Conservation (phyloP, 2,329 filamentous ascomycete species). For the Fusarium concolor region DNA sequence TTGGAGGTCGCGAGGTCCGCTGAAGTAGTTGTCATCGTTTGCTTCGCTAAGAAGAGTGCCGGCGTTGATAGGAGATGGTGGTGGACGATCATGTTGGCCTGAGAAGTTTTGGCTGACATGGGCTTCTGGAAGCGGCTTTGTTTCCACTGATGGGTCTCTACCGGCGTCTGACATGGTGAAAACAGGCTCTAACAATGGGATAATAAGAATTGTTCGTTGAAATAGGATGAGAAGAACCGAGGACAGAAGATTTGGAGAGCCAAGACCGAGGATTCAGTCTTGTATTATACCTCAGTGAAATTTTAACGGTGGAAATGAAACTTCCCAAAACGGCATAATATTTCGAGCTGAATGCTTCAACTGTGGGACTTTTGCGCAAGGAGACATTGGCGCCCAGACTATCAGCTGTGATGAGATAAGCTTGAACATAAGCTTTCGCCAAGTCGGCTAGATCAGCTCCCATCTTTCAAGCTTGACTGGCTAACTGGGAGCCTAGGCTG, state of each 20-base stretch:
- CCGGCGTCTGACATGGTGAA: not conserved
- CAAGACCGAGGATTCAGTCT: too few relatives aligned
- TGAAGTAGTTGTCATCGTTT: slow-evolving; percentile 68
- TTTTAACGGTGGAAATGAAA: not conserved
- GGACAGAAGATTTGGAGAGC: not conserved
- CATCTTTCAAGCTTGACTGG: too few relatives aligned
- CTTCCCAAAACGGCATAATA: not conserved
- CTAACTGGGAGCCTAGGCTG: too few relatives aligned
- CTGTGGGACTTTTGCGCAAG: not conserved
- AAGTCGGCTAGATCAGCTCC: too few relatives aligned
- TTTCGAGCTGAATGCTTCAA: not conserved
- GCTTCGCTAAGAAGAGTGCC: too few relatives aligned
- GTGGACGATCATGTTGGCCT: not conserved
- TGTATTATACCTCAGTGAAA: too few relatives aligned
- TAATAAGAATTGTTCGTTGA: too few relatives aligned
- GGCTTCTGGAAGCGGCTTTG: not conserved
- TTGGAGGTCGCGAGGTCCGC: slow-evolving; percentile 74
- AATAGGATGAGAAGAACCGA: too few relatives aligned
- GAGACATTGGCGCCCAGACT: not conserved
- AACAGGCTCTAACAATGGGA: fast-evolving
- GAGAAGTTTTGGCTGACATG: not conserved
- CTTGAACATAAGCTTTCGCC: too few relatives aligned
- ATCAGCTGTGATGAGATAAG: not conserved
- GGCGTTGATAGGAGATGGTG: too few relatives aligned
- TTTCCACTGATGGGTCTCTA: not conserved